Evolutionary conservation across 441 rosid genomes (phyloP), one percentile per base, ranked within the genome.

Genomic region (Populus trichocarpa): DNA sequence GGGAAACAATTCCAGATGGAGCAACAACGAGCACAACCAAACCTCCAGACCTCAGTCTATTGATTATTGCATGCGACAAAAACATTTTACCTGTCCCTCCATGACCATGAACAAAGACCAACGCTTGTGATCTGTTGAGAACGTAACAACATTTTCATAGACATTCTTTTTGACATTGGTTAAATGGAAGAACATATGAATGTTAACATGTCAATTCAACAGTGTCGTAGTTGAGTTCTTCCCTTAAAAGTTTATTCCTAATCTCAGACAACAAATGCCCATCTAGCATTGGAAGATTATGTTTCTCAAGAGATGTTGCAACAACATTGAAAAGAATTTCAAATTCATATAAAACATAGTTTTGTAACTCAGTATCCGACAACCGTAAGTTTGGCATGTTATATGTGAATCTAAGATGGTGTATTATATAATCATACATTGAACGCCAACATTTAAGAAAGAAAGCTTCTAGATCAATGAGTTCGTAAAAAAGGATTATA

Each of bases 1-100:
- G 11, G 5, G 79, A 36, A 35, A 65, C 79, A 12, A 81, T 75
- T 1, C 84, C 76, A 2, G 73, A 74, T 0, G 82, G 42, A 11
- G 84, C 81, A 2, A 71, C 71, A 40, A 38, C 25, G 0, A 82
- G 35, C 0, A 66, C 70, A 20, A 82, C 66, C 10, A 23, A 4
- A 1, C 73, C 42, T 22, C 42, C 32, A 1, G 73, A 69, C 13
- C 77, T 6, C 0, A 78, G 3, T 1, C 3, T 7, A 9, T 65
- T 10, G 14, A 65, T 42, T 32, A 78, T 46, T 6, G 36, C 33
- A 28, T 25, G n/a, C 36, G 71, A 81, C 3, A 77, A 16, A 69
- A 46, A 68, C 13, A 72, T 42, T 23, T 67, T 75, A 4, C 78
- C 72, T 0, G 25, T 66, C 0, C 65, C 78, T 22, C 78, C 46